phyloP scores from a whole-genome alignment of 257 asterid genomes.

The Linaria vulgaris region DNA sequence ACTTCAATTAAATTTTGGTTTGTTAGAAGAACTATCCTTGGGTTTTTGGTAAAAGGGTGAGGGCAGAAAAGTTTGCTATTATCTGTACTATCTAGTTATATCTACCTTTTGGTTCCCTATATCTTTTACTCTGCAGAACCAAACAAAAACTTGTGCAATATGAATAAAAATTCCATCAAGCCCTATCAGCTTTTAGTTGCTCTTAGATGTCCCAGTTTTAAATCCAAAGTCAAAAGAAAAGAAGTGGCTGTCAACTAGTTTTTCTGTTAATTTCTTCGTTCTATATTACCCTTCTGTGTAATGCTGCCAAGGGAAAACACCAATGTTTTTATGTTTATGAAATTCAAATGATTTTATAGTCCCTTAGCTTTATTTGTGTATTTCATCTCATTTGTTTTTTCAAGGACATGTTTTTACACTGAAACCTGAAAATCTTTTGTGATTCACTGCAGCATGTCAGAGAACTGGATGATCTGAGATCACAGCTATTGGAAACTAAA shows the following conservation, averaged over 20 bases:
- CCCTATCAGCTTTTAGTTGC: no score
- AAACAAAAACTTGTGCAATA: no score
- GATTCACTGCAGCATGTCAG: conserved; percentile 53
- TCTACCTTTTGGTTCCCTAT: no score
- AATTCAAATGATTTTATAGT: conserved; percentile 1
- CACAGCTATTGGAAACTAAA: conserved; percentile 59
- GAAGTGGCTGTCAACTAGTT: neutral
- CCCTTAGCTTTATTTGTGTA: neutral
- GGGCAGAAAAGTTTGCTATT: neutral
- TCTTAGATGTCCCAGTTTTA: neutral
- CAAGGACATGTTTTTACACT: neutral
- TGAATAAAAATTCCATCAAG: no score
- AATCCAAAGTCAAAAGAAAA: neutral
- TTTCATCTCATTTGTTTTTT: neutral
- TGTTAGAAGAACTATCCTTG: neutral
- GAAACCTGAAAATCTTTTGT: conserved; percentile 11
- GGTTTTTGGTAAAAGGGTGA: neutral
- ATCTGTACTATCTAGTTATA: neutral
- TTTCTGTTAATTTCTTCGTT: neutral
- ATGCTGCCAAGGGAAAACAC: neutral
- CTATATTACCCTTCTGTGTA: neutral
- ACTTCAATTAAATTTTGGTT: neutral
- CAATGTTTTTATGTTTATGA: neutral
- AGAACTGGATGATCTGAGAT: conserved; percentile 72
- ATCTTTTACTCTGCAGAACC: no score